phyloP scores from a whole-genome alignment of 2,329 filamentous ascomycete species.

The Aspergillus niger region DNA sequence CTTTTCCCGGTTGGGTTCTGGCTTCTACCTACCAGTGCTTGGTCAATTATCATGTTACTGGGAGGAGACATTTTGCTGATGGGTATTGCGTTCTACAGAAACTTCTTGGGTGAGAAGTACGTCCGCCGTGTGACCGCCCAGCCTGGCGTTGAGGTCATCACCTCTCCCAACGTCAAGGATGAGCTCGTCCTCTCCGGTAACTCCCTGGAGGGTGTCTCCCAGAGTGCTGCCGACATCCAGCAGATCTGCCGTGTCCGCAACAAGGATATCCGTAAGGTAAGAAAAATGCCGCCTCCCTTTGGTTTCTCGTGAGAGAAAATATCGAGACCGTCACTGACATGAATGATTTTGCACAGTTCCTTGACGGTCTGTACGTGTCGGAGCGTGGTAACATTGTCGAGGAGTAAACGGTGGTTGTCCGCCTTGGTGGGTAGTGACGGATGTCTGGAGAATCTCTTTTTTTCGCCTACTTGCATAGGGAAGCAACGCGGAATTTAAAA shows the following conservation, averaged over 20 bases:
- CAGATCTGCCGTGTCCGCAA: constrained; percentile 99
- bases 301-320: not conserved
- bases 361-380: constrained; percentile 99
- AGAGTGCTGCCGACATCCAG: constrained; percentile 98
- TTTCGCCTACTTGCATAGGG: constrained; percentile 45
- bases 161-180: constrained; percentile 93
- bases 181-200: constrained; percentile 92
- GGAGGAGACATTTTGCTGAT: constrained; percentile 25
- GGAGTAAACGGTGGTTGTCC: constrained; percentile 44
- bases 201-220: constrained; percentile 95
- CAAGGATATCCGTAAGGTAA: constrained; percentile 99
- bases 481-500: constrained; percentile 40
- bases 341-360: constrained; percentile 65
- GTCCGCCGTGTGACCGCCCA: constrained; percentile 90
- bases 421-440: constrained; percentile 36
- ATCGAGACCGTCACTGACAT: not conserved
- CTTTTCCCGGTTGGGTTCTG: not conserved
- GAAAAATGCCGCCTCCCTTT: constrained; percentile 23
- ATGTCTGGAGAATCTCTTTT: constrained; percentile 40
- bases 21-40: not conserved
- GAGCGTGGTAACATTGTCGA: constrained; percentile 95
- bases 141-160: constrained; percentile 83
- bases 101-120: constrained; percentile 99
- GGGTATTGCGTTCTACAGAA: constrained; percentile 56
- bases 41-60: not conserved